Percentiles rank a stretch among this genome's conserved stretches.
Evolutionary conservation across 257 asterid genomes (phyloP).

Genomic region (Echites panduratus): DNA sequence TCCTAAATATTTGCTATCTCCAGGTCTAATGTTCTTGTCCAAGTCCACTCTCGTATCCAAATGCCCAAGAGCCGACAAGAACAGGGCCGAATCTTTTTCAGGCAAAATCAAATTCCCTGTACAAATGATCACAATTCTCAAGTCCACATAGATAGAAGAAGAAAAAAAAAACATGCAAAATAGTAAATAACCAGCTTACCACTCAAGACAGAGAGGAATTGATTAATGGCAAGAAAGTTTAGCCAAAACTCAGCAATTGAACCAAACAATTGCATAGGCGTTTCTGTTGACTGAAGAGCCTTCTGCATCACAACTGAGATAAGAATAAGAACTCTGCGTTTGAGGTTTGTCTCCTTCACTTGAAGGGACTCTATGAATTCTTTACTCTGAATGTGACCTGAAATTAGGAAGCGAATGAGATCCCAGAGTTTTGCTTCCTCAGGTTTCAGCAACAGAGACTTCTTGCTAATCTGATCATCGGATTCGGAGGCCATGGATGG

Average conservation of each 20-base stretch:
- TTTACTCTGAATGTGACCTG: slow-evolving; percentile 12
- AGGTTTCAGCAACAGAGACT: slow-evolving; percentile 13
- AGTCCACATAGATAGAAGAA: background rate
- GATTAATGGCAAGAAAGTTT: slow-evolving; percentile 42
- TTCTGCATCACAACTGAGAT: slow-evolving; percentile 19
- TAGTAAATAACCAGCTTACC: slow-evolving; percentile 2
- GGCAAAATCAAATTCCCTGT: slow-evolving; percentile 48
- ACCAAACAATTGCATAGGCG: slow-evolving; percentile 39
- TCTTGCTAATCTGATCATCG: slow-evolving; percentile 5
- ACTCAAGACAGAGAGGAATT: slow-evolving; percentile 29
- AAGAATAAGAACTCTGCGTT: slow-evolving; percentile 18
- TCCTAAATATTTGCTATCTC: slow-evolving; percentile 32
- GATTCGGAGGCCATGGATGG: background rate
- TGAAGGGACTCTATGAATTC: slow-evolving; percentile 18
- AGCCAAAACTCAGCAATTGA: slow-evolving; percentile 45
- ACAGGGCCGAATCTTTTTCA: slow-evolving; percentile 21
- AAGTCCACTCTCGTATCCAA: slow-evolving; percentile 50
- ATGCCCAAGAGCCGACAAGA: slow-evolving; percentile 37
- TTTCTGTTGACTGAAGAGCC: slow-evolving; percentile 13
- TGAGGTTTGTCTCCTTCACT: slow-evolving; percentile 16
- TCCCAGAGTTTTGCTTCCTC: slow-evolving; percentile 14
- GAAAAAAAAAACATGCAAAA: background rate
- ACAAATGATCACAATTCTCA: background rate
- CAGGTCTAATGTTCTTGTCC: slow-evolving; percentile 44
- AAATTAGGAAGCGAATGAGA: slow-evolving; percentile 13